Conservation (phyloP, 306 rosid species). For the Quercus dentata region DNA sequence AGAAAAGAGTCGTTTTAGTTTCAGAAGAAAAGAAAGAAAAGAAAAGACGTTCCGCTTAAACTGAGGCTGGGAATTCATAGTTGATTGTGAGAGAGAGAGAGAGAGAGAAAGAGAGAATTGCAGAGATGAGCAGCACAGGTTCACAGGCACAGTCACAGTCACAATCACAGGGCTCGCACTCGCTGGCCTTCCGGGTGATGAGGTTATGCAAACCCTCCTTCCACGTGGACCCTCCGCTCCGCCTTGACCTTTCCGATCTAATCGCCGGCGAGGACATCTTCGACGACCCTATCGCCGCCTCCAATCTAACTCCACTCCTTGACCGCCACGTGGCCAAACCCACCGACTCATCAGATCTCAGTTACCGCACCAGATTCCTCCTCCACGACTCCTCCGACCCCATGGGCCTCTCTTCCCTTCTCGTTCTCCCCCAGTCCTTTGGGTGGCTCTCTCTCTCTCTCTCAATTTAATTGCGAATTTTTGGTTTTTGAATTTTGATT, state of each 20-base stretch:
- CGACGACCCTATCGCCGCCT: conserved; percentile 67
- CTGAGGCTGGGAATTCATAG: no score
- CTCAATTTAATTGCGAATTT: no score
- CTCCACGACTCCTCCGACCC: conserved; percentile 71
- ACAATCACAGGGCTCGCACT: conserved; percentile 51
- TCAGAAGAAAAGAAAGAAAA: no score
- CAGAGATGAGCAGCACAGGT: no score
- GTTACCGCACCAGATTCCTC: conserved; percentile 65
- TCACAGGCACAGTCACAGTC: no score
- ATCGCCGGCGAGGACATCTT: conserved; percentile 81
- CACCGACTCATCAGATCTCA: conserved; percentile 55
- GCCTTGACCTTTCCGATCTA: conserved; percentile 76
- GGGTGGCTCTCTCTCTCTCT: conserved; percentile 36
- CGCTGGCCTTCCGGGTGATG: conserved; percentile 90
- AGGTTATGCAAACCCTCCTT: conserved; percentile 84
- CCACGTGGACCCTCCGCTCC: conserved; percentile 85
- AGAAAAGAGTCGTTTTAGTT: no score
- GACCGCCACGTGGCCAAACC: conserved; percentile 7
- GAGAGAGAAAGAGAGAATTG: no score
- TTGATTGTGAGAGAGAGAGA: no score
- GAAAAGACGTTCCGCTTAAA: no score
- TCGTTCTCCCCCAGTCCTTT: conserved; percentile 96
- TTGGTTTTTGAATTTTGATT: no score
- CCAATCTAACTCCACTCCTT: conserved; percentile 37
- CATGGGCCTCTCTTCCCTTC: conserved; percentile 92